Conservation (phyloP, 495 filamentous ascomycete species). For the Cladorrhinum samala region DNA sequence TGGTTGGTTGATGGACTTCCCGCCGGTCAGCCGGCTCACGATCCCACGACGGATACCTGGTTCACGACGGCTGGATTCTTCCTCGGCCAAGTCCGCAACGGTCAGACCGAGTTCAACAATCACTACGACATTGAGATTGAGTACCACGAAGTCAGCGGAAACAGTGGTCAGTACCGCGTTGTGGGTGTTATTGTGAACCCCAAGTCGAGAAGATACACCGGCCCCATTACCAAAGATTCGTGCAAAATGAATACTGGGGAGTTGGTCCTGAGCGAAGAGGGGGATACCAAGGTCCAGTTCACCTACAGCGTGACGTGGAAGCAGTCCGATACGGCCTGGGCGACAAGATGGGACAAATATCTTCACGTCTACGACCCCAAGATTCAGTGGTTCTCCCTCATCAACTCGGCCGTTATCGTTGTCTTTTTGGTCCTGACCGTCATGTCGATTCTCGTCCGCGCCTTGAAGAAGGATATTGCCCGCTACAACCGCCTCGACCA, state of each 20-base stretch:
- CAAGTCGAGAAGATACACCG: slow-evolving; percentile 58
- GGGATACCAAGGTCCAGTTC: slow-evolving; percentile 67
- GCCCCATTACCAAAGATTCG: slow-evolving; percentile 48
- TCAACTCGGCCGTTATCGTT: slow-evolving; percentile 91
- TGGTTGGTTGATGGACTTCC: slow-evolving; percentile 94
- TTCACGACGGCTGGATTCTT: slow-evolving; percentile 88
- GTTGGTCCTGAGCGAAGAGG: slow-evolving; percentile 56
- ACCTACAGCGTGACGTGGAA: slow-evolving; percentile 90
- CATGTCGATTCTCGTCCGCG: slow-evolving; percentile 76
- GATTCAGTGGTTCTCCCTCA: slow-evolving; percentile 97
- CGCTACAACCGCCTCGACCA: slow-evolving; percentile 90
- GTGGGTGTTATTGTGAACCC: slow-evolving; percentile 88
- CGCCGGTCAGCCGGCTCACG: slow-evolving; percentile 69
- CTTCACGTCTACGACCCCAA: slow-evolving; percentile 90
- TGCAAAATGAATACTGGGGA: slow-evolving; percentile 51
- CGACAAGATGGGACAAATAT: slow-evolving; percentile 97
- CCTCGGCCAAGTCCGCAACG: slow-evolving; percentile 54
- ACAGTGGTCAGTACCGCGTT: slow-evolving; percentile 63
- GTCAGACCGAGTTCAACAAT: slow-evolving; percentile 67
- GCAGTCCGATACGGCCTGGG: slow-evolving; percentile 75
- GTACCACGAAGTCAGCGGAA: slow-evolving; percentile 66
- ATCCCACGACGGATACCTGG: slow-evolving; percentile 62
- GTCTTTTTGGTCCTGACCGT: slow-evolving; percentile 88
- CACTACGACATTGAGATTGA: slow-evolving; percentile 94
- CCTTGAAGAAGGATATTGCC: slow-evolving; percentile 87